phyloP scores from a whole-genome alignment of 768 basidiomycete genomes.

The Suillus bovinus region DNA sequence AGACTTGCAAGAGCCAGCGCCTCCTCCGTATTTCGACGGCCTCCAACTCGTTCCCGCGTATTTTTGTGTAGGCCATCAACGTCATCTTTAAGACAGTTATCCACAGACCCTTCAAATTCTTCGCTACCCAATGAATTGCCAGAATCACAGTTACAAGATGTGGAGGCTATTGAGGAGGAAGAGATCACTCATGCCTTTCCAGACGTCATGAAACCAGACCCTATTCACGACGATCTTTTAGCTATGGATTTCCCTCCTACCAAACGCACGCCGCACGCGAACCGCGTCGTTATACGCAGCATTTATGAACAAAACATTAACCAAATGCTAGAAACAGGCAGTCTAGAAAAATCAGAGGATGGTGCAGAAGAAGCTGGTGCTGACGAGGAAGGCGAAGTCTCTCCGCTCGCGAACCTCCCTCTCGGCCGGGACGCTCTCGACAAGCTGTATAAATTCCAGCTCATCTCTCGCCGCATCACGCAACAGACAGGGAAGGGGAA shows the following conservation, averaged over 20 bases:
- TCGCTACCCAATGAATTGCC: background rate
- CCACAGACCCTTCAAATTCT: constrained; percentile 15
- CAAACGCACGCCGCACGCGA: constrained; percentile 52
- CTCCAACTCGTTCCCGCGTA: constrained; percentile 9
- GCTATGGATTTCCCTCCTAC: constrained; percentile 53
- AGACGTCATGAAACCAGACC: constrained; percentile 62
- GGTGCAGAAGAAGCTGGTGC: constrained; percentile 23
- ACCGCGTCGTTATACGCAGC: constrained; percentile 68
- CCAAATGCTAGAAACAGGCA: constrained; percentile 27
- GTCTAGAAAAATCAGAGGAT: constrained; percentile 23
- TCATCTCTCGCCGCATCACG: constrained; percentile 59
- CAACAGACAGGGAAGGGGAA: constrained; percentile 97
- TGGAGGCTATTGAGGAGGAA: constrained; percentile 10
- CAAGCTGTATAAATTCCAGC: constrained; percentile 40
- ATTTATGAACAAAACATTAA: constrained; percentile 20
- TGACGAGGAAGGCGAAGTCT: constrained; percentile 18
- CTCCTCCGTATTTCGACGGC: constrained; percentile 15
- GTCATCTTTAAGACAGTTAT: constrained; percentile 15
- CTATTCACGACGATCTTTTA: constrained; percentile 62
- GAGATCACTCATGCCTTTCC: constrained; percentile 39
- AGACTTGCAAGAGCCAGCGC: constrained; percentile 20
- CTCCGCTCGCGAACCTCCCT: constrained; percentile 18
- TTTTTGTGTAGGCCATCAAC: constrained; percentile 1
- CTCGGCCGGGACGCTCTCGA: constrained; percentile 23
- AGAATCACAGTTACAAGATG: constrained; percentile 2